Conservation (phyloP, 345 rosid species). For the Corymbia maculata region DNA sequence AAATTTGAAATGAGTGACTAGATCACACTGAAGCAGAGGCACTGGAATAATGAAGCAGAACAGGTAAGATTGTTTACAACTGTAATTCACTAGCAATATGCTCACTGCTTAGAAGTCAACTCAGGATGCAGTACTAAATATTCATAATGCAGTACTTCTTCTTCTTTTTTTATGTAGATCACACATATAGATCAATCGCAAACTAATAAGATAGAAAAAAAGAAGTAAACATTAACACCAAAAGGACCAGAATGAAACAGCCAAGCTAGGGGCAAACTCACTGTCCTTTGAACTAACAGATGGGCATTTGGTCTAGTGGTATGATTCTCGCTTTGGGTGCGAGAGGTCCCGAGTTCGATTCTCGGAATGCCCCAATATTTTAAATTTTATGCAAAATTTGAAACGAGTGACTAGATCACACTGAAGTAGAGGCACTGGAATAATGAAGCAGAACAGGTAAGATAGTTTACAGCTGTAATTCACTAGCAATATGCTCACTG, state of each 20-base stretch:
- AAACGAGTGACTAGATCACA: neutral
- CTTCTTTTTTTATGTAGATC: neutral
- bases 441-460: neutral
- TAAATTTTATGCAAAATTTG: neutral
- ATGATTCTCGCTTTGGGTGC: slow-evolving; percentile 92
- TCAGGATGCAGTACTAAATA: neutral
- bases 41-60: neutral
- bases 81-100: neutral
- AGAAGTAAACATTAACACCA: neutral
- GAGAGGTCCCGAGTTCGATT: slow-evolving; percentile 88
- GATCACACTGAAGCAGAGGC: neutral
- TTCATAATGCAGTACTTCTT: neutral
- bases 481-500: neutral
- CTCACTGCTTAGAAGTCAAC: neutral
- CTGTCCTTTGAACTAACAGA: neutral
- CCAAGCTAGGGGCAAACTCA: neutral
- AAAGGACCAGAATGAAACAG: neutral
- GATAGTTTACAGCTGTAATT: neutral
- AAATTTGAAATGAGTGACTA: neutral
- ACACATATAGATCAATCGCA: neutral
- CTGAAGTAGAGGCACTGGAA: neutral
- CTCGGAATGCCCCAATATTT: slow-evolving; percentile 52
- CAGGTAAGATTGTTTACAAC: neutral
- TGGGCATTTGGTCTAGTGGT: slow-evolving; percentile 37
- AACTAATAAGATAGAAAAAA: no score